Conservation (phyloP, 1,139 yeast genomes). For the Lodderomyces orthopsilosis region DNA sequence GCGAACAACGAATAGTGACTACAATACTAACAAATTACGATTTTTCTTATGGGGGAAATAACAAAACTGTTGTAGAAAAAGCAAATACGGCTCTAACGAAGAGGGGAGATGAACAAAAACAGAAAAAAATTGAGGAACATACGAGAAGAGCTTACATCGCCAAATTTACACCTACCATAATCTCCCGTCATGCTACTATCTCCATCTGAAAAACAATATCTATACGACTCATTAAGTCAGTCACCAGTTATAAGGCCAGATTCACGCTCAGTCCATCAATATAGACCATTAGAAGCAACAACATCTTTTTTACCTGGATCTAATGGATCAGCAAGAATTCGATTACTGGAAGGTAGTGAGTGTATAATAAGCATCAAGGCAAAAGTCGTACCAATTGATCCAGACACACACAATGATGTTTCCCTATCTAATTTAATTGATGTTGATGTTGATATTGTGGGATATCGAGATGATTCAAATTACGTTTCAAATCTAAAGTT, state of each 20-base stretch:
- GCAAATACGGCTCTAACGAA: too few relatives aligned
- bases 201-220: slow-evolving; percentile 80
- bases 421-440: slow-evolving; percentile 46
- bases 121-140: too few relatives aligned
- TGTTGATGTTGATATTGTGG: slow-evolving; percentile 75
- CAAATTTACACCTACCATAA: neutral
- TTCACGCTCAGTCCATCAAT: slow-evolving; percentile 68
- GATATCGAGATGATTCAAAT: slow-evolving; percentile 67
- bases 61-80: too few relatives aligned
- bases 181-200: slow-evolving; percentile 57
- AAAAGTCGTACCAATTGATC: slow-evolving; percentile 62
- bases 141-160: too few relatives aligned
- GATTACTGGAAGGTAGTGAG: slow-evolving; percentile 87
- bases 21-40: too few relatives aligned
- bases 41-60: too few relatives aligned
- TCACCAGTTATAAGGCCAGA: slow-evolving; percentile 77
- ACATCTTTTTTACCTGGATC: slow-evolving; percentile 81
- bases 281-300: slow-evolving; percentile 81
- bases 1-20: too few relatives aligned
- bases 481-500: slow-evolving; percentile 58
- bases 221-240: slow-evolving; percentile 67
- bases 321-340: slow-evolving; percentile 86
- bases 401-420: slow-evolving; percentile 15
- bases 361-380: slow-evolving; percentile 88
- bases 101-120: too few relatives aligned